A percentile compares a stretch with the other conserved stretches of the same genome.
phyloP scores from a whole-genome alignment of 31 red algal genomes.

The Bonnemaisonia californica region DNA sequence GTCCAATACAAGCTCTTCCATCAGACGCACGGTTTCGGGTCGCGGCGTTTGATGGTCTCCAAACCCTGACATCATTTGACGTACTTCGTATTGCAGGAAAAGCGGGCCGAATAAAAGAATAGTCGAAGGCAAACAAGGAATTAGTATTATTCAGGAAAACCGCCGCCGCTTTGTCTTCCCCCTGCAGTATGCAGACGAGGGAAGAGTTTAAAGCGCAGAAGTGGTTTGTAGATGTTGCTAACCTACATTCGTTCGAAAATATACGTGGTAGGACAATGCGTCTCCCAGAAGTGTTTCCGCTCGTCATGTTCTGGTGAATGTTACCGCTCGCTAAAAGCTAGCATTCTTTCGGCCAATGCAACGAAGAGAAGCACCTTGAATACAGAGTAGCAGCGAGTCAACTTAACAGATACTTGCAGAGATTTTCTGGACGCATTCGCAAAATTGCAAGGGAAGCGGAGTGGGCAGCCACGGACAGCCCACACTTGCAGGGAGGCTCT shows the following conservation, averaged over 20 bases:
- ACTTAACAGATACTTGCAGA: too few species aligned
- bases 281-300: neutral
- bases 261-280: constrained; percentile 31
- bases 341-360: too few species aligned
- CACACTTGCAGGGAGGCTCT: too few species aligned
- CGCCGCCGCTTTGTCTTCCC: too few species aligned
- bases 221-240: neutral
- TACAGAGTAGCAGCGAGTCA: too few species aligned
- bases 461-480: too few species aligned
- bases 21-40: constrained; percentile 64
- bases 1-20: constrained; percentile 88
- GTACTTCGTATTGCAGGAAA: constrained; percentile 36
- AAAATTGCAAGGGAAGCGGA: too few species aligned
- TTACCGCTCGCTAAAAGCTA: too few species aligned
- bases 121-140: neutral
- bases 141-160: neutral
- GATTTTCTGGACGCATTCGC: too few species aligned
- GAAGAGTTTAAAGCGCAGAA: too few species aligned
- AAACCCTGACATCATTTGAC: constrained; percentile 96
- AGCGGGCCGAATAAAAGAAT: neutral
- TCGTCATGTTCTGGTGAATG: neutral
- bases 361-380: too few species aligned
- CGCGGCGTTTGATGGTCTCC: constrained; percentile 86
- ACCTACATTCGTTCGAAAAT: constrained; percentile 26
- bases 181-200: too few species aligned